Evolutionary conservation across 2,329 filamentous ascomycete species (phyloP).

Genomic region (Emergomyces orientalis): DNA sequence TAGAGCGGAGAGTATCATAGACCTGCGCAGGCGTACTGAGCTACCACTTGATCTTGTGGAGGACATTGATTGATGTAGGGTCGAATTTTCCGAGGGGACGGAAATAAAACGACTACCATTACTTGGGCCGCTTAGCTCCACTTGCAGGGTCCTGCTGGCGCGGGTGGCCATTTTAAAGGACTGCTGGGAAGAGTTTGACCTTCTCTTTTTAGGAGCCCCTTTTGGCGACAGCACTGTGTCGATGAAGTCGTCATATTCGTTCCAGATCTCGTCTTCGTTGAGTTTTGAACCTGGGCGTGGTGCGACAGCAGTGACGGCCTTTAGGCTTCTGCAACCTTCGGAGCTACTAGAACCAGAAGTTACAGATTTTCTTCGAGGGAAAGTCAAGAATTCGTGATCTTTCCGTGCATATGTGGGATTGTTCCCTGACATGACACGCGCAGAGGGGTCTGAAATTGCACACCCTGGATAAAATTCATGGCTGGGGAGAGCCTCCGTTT

Average conservation of each 20-base stretch:
- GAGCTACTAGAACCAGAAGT: constrained; percentile 55
- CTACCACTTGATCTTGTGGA: constrained; percentile 23
- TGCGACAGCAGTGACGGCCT: constrained; percentile 56
- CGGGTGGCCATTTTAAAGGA: constrained; percentile 31
- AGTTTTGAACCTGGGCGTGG: constrained; percentile 54
- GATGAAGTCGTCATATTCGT: constrained; percentile 84
- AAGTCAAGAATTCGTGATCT: constrained; percentile 59
- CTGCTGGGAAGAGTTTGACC: constrained; percentile 16
- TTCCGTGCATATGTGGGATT: constrained; percentile 32
- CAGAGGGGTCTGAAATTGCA: constrained; percentile 27
- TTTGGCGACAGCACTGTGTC: constrained; percentile 54
- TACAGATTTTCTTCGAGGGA: constrained; percentile 64
- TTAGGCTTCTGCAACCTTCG: constrained; percentile 47
- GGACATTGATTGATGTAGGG: constrained; percentile 18
- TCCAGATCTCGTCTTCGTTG: constrained; percentile 82
- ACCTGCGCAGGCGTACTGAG: constrained; percentile 40
- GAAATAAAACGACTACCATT: constrained; percentile 6
- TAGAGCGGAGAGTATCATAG: constrained; percentile 43
- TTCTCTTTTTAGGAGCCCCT: constrained; percentile 21
- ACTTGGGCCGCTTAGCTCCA: constrained; percentile 22
- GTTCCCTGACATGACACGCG: constrained; percentile 14
- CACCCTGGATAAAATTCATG: constrained; percentile 20
- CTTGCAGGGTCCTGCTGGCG: constrained; percentile 32
- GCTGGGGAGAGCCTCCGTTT: constrained; percentile 20
- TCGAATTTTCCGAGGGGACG: constrained; percentile 20